Evolutionary conservation across 1,284 basidiomycete species (phyloP).

Genomic region (Marasmius oreades): DNA sequence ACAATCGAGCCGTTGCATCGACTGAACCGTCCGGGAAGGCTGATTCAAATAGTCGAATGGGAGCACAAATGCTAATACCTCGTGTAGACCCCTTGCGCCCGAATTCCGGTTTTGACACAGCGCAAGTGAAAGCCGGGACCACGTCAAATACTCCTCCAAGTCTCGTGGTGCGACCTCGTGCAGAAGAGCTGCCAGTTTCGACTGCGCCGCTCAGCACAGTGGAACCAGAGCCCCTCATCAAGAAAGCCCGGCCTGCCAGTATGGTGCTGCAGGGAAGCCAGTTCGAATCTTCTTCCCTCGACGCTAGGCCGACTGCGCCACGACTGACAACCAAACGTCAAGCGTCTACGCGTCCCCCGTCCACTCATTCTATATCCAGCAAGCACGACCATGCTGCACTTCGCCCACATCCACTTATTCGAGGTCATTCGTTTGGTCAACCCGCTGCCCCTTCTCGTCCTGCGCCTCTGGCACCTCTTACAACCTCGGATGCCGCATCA

Average conservation of each 20-base stretch:
- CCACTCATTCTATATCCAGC: slow-evolving; percentile 49
- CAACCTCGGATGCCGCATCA: slow-evolving; percentile 27
- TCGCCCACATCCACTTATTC: slow-evolving; percentile 72
- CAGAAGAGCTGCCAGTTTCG: background rate
- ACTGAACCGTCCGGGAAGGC: slow-evolving; percentile 1
- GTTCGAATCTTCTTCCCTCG: slow-evolving; percentile 12
- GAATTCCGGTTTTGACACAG: slow-evolving; percentile 25
- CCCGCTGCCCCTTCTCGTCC: slow-evolving; percentile 38
- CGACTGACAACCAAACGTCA: slow-evolving; percentile 26
- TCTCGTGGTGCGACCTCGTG: slow-evolving; percentile 1
- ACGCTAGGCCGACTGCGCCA: slow-evolving; percentile 15
- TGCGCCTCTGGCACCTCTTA: slow-evolving; percentile 57
- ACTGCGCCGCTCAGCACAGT: background rate
- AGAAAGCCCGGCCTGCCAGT: background rate
- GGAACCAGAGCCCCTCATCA: background rate
- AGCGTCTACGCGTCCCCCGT: slow-evolving; percentile 52
- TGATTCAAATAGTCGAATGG: slow-evolving; percentile 1
- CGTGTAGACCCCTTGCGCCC: slow-evolving; percentile 36
- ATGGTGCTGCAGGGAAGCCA: slow-evolving; percentile 8
- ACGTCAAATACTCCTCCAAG: slow-evolving; percentile 4
- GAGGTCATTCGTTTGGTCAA: slow-evolving; percentile 62
- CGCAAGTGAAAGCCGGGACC: slow-evolving; percentile 2
- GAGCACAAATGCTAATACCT: slow-evolving; percentile 21
- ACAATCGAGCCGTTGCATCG: background rate
- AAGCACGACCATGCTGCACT: slow-evolving; percentile 30